Evolutionary conservation across 192 early-diverging fungal species (phyloP).

Genomic region (Backusella liffmaniae): DNA sequence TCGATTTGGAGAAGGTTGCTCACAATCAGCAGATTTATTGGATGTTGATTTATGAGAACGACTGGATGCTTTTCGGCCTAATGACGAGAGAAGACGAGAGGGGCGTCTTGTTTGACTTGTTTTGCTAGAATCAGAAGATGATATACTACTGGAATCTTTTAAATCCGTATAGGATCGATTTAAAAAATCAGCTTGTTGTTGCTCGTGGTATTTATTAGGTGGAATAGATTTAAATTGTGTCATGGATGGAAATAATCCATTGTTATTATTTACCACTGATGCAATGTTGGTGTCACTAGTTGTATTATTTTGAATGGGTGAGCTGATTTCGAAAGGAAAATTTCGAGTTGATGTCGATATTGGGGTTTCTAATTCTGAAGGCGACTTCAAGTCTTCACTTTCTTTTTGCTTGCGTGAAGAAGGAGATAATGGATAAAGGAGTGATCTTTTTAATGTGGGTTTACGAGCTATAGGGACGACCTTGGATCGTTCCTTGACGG

Average conservation of each 20-base stretch:
- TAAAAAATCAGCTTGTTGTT: not conserved
- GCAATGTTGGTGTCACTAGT: not conserved
- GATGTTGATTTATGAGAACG: not conserved
- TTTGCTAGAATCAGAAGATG: slow-evolving; percentile 2
- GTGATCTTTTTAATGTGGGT: slow-evolving; percentile 15
- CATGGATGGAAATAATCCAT: not conserved
- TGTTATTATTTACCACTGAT: not conserved
- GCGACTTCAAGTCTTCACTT: not conserved
- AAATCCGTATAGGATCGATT: not conserved
- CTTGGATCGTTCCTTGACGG: slow-evolving; percentile 16
- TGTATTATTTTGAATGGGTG: not conserved
- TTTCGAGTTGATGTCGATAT: not conserved
- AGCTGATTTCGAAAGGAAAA: not conserved
- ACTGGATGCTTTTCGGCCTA: slow-evolving; percentile 7
- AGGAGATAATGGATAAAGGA: slow-evolving; percentile 8
- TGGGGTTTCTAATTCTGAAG: not conserved
- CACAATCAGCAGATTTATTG: not conserved
- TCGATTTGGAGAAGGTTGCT: not conserved
- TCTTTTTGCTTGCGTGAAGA: not conserved
- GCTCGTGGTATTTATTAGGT: not conserved
- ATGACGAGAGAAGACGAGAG: slow-evolving; percentile 10
- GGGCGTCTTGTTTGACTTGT: not conserved
- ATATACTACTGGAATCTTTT: slow-evolving; percentile 8
- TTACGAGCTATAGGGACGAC: not conserved
- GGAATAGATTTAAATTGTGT: not conserved